Conservation (phyloP, 2,329 filamentous ascomycete species). For the Elsinoe batatas region DNA sequence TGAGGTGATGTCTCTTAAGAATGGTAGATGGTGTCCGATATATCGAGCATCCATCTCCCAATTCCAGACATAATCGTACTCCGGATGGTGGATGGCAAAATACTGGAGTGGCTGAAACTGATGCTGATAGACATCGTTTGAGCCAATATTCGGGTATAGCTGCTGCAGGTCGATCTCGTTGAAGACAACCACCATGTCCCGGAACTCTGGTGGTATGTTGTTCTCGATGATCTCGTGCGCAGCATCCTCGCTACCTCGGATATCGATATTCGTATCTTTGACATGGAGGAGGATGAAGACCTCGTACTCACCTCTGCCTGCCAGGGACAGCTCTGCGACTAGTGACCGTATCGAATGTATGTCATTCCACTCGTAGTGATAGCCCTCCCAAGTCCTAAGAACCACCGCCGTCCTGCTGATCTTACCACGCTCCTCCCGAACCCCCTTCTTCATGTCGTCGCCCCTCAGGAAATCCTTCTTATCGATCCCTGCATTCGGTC, state of each 20-base stretch:
- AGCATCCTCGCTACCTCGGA: slow-evolving; percentile 68
- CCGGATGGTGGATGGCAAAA: slow-evolving; percentile 43
- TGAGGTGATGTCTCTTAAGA: slow-evolving; percentile 52
- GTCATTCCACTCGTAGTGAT: slow-evolving; percentile 68
- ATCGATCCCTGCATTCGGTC: slow-evolving; percentile 27
- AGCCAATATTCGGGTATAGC: slow-evolving; percentile 52
- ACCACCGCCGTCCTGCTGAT: slow-evolving; percentile 64
- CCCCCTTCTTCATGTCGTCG: slow-evolving; percentile 20
- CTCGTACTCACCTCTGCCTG: slow-evolving; percentile 70
- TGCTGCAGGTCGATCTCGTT: slow-evolving; percentile 43
- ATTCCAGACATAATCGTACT: slow-evolving; percentile 69
- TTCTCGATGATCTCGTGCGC: slow-evolving; percentile 55
- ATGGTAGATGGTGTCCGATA: slow-evolving; percentile 68
- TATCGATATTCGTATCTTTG: slow-evolving; percentile 64
- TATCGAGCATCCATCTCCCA: slow-evolving; percentile 74
- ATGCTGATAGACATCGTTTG: slow-evolving; percentile 16
- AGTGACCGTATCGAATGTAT: slow-evolving; percentile 72
- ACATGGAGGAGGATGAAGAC: slow-evolving; percentile 80
- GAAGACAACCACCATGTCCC: slow-evolving; percentile 44
- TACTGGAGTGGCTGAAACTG: slow-evolving; percentile 7
- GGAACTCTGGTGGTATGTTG: slow-evolving; percentile 39
- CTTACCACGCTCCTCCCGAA: slow-evolving; percentile 16
- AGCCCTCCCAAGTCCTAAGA: slow-evolving; percentile 73
- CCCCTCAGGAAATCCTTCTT: slow-evolving; percentile 14
- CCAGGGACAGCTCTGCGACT: slow-evolving; percentile 65